Evolutionary conservation across 2,329 filamentous ascomycete species (phyloP).

Genomic region (Raffaelea albimanens): DNA sequence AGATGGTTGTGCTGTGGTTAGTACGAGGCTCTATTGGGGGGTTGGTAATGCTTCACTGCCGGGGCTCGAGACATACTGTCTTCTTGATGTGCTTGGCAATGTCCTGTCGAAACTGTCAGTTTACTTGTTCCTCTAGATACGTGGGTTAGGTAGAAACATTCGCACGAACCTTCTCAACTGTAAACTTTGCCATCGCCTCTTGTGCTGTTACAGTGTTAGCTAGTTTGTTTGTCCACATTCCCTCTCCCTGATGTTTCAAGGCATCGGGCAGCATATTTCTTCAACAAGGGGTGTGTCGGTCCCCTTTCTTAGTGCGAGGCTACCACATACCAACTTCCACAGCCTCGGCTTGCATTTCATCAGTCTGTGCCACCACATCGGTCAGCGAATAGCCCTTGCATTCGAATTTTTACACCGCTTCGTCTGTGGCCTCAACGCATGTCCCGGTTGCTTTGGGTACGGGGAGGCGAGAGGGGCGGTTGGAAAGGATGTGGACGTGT

Average conservation of each 20-base stretch:
- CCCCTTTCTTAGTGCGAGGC: neutral
- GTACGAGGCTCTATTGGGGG: too few relatives aligned
- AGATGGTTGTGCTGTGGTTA: slow-evolving; percentile 5
- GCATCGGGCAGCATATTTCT: too few relatives aligned
- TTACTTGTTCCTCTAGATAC: neutral
- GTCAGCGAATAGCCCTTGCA: neutral
- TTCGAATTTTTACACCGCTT: neutral
- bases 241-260: too few relatives aligned
- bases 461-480: too few relatives aligned
- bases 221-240: too few relatives aligned
- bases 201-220: slow-evolving; percentile 34
- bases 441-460: too few relatives aligned
- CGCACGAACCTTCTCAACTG: slow-evolving; percentile 46
- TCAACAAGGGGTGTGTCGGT: too few relatives aligned
- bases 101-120: slow-evolving; percentile 45
- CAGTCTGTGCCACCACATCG: slow-evolving; percentile 51
- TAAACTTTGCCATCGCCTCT: slow-evolving; percentile 54
- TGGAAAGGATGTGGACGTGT: too few relatives aligned
- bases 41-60: too few relatives aligned
- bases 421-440: neutral
- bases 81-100: slow-evolving; percentile 95
- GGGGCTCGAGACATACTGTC: slow-evolving; percentile 51
- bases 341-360: slow-evolving; percentile 93
- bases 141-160: neutral
- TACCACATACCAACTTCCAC: slow-evolving; percentile 83